Evolutionary conservation across 2,329 filamentous ascomycete genomes (phyloP).

Genomic region (Coleophoma eucalyptorum): DNA sequence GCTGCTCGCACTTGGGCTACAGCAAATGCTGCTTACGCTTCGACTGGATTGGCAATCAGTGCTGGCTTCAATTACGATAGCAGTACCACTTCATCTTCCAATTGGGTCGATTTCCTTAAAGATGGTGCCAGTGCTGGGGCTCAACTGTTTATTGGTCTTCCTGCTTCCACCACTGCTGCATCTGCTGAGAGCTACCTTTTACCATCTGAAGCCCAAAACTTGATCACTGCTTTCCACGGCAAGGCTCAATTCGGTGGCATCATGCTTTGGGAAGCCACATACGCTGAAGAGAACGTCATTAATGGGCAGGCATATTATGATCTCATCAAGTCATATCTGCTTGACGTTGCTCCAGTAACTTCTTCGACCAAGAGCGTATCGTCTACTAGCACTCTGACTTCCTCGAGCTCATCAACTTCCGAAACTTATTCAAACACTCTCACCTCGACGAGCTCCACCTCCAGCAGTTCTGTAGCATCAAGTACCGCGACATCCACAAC

Average conservation of each 20-base stretch:
- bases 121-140: conserved; percentile 19
- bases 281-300: conserved; percentile 14
- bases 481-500: background rate
- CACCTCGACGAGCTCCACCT: background rate
- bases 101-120: conserved; percentile 16
- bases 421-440: conserved; percentile 11
- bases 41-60: background rate
- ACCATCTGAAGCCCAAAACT: conserved; percentile 15
- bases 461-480: background rate
- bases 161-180: conserved; percentile 11
- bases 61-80: conserved; percentile 18
- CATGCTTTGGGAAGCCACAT: conserved; percentile 28
- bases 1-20: conserved; percentile 20
- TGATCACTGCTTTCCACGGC: conserved; percentile 17
- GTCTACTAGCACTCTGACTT: background rate
- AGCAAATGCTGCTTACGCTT: conserved; percentile 3
- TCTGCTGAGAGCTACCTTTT: conserved; percentile 15
- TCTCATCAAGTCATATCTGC: conserved; percentile 16
- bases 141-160: conserved; percentile 25
- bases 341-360: background rate
- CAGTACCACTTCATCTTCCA: background rate
- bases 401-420: background rate
- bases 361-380: conserved; percentile 1
- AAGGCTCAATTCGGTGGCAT: conserved; percentile 25
- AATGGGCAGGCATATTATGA: conserved; percentile 9